Evolutionary conservation across 2,329 filamentous ascomycete genomes (phyloP), one percentile per base, ranked within the genome.

Genomic region (Paecilomyces formosus): DNA sequence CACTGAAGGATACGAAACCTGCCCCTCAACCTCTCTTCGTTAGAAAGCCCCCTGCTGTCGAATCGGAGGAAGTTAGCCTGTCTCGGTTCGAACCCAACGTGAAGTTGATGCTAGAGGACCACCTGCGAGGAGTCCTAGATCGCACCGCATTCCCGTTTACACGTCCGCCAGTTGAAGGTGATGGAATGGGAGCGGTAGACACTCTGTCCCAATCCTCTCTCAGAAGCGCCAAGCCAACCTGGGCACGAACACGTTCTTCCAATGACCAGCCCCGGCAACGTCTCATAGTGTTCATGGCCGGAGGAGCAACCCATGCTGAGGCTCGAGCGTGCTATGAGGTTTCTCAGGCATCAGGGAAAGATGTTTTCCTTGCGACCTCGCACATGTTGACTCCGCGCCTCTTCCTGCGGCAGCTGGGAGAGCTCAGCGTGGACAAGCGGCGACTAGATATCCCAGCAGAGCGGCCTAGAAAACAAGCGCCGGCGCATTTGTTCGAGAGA

Each of bases 301-400:
- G 94, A 54, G 94, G 94, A 52, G 94, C 94, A 21, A 97, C 94
- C 0, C 96, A 93, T 72, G 92, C 90, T 4, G 94, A 99, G 76
- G 84, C 90, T 31, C 86, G 94, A 28, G 83, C 87, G 12, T 99
- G 94, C 76, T 97, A 97, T 71, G 91, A 97, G 67, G 79, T 93
- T 26, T 88, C 90, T 2, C 82, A 86, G 56, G 79, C 85, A 55
- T 85, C 85, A 53, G 85, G 85, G 56, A 85, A 88, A 63, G 94
- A 99, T 66, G 79, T 97, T n/a, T 90, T 95, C 71, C 83, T 99
- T 4, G 85, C 88, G 18, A 94, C 90, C 0, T 92, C 89, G 24
- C 94, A 99, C 71, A 97, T 99, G 92, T 79, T 96, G 53, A 94
- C 87, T 0, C 93, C 94, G 0, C 79, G 85, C 50, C 80, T 95